Conservation (phyloP, 805 yeast species). For the Hyphopichia homilentoma region DNA sequence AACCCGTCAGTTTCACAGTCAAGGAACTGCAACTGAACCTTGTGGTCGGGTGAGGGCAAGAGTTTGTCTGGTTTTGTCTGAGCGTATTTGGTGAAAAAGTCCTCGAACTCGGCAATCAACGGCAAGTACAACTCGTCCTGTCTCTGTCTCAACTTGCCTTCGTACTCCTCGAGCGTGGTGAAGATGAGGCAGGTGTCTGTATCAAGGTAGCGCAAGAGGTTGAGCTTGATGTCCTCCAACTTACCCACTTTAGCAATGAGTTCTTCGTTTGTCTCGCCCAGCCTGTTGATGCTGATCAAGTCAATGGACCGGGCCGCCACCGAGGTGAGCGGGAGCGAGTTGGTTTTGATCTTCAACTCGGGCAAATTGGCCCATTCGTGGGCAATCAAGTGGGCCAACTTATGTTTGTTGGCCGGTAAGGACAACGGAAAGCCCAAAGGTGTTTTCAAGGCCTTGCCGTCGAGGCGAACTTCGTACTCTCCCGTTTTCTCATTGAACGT, state of each 20-base stretch:
- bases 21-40: slow-evolving; percentile 48
- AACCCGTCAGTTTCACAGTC: slow-evolving; percentile 84
- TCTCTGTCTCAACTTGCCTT: slow-evolving; percentile 73
- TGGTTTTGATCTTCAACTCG: slow-evolving; percentile 63
- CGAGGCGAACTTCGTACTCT: slow-evolving; percentile 58
- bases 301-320: slow-evolving; percentile 85
- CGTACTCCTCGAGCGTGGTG: slow-evolving; percentile 76
- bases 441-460: slow-evolving; percentile 73
- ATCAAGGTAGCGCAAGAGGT: slow-evolving; percentile 78
- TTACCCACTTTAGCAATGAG: slow-evolving; percentile 60
- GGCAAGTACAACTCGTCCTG: slow-evolving; percentile 80
- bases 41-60: slow-evolving; percentile 15
- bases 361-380: slow-evolving; percentile 87
- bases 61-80: slow-evolving; percentile 19
- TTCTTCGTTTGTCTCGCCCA: slow-evolving; percentile 33
- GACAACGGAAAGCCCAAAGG: slow-evolving; percentile 73
- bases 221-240: slow-evolving; percentile 51
- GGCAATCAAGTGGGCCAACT: slow-evolving; percentile 69
- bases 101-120: slow-evolving; percentile 63
- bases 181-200: slow-evolving; percentile 91
- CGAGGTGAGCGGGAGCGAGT: slow-evolving; percentile 83
- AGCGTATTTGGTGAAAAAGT: slow-evolving; percentile 45
- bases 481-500: slow-evolving; percentile 20
- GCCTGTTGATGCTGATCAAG: slow-evolving; percentile 33
- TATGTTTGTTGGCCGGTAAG: slow-evolving; percentile 55